phyloP scores from a whole-genome alignment of 768 basidiomycete genomes.

The Suillus weaverae region DNA sequence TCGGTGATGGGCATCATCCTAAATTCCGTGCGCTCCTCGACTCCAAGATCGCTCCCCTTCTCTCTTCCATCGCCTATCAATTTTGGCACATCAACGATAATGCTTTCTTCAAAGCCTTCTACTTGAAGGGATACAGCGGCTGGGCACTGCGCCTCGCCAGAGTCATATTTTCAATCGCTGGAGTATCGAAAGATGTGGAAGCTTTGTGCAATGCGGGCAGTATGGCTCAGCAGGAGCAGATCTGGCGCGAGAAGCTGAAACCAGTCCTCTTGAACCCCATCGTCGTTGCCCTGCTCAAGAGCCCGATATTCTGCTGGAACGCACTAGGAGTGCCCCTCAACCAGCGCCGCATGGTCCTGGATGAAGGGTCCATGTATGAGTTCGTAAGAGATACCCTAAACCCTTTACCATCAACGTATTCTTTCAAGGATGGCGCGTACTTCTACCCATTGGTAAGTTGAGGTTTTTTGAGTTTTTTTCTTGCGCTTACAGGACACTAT shows the following conservation, averaged over 20 bases:
- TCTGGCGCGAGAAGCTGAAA: slow-evolving; percentile 61
- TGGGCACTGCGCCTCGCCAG: slow-evolving; percentile 65
- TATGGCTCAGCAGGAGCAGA: slow-evolving; percentile 54
- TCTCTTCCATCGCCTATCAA: slow-evolving; percentile 73
- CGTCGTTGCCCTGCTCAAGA: slow-evolving; percentile 50
- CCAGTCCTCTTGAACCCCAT: slow-evolving; percentile 61
- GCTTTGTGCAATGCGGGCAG: slow-evolving; percentile 55
- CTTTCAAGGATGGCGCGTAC: slow-evolving; percentile 64
- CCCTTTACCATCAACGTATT: slow-evolving; percentile 44
- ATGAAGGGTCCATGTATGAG: slow-evolving; percentile 49
- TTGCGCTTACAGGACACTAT: slow-evolving; percentile 9
- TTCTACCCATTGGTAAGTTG: slow-evolving; percentile 57
- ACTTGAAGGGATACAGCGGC: slow-evolving; percentile 66
- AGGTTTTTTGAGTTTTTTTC: background rate
- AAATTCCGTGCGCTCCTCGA: slow-evolving; percentile 63
- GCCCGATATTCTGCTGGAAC: slow-evolving; percentile 65
- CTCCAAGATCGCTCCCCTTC: slow-evolving; percentile 58
- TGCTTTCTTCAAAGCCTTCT: slow-evolving; percentile 55
- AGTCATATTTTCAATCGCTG: slow-evolving; percentile 57
- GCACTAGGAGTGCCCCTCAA: slow-evolving; percentile 75
- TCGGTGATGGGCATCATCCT: slow-evolving; percentile 62
- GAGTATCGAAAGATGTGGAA: slow-evolving; percentile 55
- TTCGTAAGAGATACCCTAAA: slow-evolving; percentile 55
- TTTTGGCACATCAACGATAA: slow-evolving; percentile 69
- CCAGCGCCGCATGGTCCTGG: slow-evolving; percentile 60